Percentiles rank a stretch among this genome's conserved stretches.
Evolutionary conservation across 1,284 basidiomycete species (phyloP).

Genomic region (Ceratobasidium sp.): DNA sequence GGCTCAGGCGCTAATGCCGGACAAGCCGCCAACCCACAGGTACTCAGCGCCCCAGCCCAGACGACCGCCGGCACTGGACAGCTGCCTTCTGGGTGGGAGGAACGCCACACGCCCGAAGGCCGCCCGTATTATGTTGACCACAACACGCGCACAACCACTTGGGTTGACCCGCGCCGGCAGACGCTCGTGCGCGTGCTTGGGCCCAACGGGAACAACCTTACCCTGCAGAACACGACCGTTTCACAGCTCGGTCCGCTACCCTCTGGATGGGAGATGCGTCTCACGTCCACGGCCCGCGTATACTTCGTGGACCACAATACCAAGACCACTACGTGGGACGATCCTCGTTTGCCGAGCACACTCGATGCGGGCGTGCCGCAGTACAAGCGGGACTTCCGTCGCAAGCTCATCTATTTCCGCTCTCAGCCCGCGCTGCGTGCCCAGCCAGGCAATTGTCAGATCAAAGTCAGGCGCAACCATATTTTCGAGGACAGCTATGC

Average conservation of each 20-base stretch:
- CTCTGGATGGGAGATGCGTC: constrained; percentile 97
- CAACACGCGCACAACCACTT: constrained; percentile 95
- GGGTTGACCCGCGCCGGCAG: constrained; percentile 95
- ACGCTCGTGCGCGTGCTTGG: constrained; percentile 89
- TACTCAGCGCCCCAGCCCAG: constrained; percentile 51
- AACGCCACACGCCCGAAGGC: constrained; percentile 96
- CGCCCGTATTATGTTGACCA: constrained; percentile 98
- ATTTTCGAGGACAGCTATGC: constrained; percentile 98
- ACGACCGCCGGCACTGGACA: constrained; percentile 85
- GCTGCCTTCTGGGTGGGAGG: constrained; percentile 97
- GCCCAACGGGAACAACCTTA: constrained; percentile 80
- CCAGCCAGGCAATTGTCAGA: constrained; percentile 92
- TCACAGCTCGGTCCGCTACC: constrained; percentile 94
- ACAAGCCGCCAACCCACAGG: constrained; percentile 51
- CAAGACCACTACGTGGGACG: constrained; percentile 96
- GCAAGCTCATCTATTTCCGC: constrained; percentile 98
- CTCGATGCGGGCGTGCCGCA: constrained; percentile 96
- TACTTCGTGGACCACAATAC: constrained; percentile 99
- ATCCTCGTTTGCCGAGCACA: constrained; percentile 83
- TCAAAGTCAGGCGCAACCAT: constrained; percentile 92
- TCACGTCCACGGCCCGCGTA: constrained; percentile 90
- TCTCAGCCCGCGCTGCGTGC: constrained; percentile 95
- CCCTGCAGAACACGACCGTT: constrained; percentile 81
- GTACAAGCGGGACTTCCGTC: constrained; percentile 98
- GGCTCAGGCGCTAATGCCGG: constrained; percentile 37